phyloP scores from a whole-genome alignment of 2,329 filamentous ascomycete genomes.

The Beauveria sp. region DNA sequence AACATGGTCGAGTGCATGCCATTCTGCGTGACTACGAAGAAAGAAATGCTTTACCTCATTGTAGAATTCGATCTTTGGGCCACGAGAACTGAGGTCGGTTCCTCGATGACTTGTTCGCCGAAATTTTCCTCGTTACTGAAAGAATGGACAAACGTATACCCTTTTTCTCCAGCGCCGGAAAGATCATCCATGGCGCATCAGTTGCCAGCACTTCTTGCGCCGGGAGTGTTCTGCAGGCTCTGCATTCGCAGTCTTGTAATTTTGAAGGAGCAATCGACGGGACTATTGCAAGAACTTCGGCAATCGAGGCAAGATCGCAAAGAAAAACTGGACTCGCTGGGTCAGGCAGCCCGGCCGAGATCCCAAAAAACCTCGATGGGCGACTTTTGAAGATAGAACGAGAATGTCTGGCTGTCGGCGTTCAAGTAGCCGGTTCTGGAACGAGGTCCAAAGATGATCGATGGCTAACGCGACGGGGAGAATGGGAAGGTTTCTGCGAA shows the following conservation, averaged over 20 bases:
- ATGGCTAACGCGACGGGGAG: not conserved
- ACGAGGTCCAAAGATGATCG: not conserved
- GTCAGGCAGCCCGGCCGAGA: too few species aligned
- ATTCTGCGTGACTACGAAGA: slow-evolving; percentile 74
- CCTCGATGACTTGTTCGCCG: slow-evolving; percentile 67
- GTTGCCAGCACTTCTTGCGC: slow-evolving; percentile 72
- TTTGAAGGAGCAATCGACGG: slow-evolving; percentile 71
- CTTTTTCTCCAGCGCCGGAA: slow-evolving; percentile 37
- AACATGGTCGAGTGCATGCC: too few species aligned
- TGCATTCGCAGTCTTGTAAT: slow-evolving; percentile 90
- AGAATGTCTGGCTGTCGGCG: not conserved
- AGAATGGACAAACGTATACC: slow-evolving; percentile 77
- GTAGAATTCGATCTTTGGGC: slow-evolving; percentile 80
- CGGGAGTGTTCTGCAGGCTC: slow-evolving; percentile 74
- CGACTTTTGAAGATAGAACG: slow-evolving; percentile 56
- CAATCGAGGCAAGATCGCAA: not conserved
- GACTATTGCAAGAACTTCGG: slow-evolving; percentile 91
- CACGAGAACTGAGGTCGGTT: slow-evolving; percentile 75
- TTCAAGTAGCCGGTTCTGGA: not conserved
- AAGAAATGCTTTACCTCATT: slow-evolving; percentile 69
- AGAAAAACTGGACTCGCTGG: not conserved
- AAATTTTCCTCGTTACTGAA: slow-evolving; percentile 98
- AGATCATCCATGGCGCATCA: slow-evolving; percentile 70
- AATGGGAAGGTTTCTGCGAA: not conserved
- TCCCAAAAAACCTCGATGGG: slow-evolving; percentile 76